A percentile compares a stretch with the other conserved stretches of the same genome.
phyloP scores from a whole-genome alignment of 192 early-diverging fungal species.

The Rhizoclosmatium sp. region DNA sequence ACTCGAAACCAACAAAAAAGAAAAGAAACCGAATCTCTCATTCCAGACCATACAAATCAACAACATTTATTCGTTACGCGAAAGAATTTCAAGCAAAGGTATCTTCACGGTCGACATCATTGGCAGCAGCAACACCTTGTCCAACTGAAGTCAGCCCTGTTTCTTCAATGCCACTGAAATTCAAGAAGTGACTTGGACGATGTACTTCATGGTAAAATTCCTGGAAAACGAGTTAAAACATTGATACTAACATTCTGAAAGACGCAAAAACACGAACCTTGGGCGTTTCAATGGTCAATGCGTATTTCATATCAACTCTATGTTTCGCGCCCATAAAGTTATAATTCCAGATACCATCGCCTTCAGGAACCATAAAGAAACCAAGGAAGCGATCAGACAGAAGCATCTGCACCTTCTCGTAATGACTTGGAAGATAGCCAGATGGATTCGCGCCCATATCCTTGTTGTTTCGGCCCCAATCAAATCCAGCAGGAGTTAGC shows the following conservation, averaged over 20 bases:
- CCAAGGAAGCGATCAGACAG: conserved; percentile 96
- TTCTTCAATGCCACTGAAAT: conserved; percentile 68
- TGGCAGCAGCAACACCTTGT: conserved; percentile 49
- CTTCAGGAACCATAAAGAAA: conserved; percentile 97
- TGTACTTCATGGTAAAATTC: conserved; percentile 98
- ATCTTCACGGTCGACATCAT: conserved; percentile 58
- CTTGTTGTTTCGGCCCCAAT: conserved; percentile 95
- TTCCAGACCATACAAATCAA: neutral
- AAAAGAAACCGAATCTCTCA: too few relatives aligned
- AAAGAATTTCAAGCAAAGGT: conserved; percentile 46
- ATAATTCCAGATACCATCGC: conserved; percentile 97
- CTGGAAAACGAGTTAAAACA: conserved; percentile 10
- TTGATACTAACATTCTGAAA: conserved; percentile 8
- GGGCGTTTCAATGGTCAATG: conserved; percentile 86
- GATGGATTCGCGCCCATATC: conserved; percentile 82
- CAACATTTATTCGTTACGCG: neutral
- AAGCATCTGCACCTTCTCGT: conserved; percentile 98
- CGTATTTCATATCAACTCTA: conserved; percentile 91
- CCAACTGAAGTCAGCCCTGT: conserved; percentile 48
- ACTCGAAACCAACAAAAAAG: too few relatives aligned
- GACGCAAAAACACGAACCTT: conserved; percentile 52
- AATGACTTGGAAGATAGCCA: conserved; percentile 87
- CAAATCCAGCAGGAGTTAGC: conserved; percentile 94
- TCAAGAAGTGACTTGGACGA: conserved; percentile 94
- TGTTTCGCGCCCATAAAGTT: conserved; percentile 98